These are phyloP conservation scores for Fraxinus quadrangulata DNA, from an alignment of 257 asterid genomes.

Conservation along the genomic window DNA sequence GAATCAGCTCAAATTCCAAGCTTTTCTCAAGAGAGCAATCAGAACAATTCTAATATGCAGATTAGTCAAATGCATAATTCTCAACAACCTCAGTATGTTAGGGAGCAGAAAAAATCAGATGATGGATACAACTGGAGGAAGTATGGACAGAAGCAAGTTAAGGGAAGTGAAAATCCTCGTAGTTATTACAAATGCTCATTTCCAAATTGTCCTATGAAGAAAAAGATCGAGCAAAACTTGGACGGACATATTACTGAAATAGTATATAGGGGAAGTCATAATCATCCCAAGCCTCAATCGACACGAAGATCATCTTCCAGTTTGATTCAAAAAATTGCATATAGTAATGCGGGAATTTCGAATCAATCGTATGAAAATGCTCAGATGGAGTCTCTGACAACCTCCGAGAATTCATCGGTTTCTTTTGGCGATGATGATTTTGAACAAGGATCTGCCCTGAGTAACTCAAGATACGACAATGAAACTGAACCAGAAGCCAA, in stretches of 20 bases:
- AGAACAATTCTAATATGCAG: conserved; percentile 14
- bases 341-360: conserved; percentile 28
- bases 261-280: conserved; percentile 56
- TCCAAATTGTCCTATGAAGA: conserved; percentile 52
- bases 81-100: conserved; percentile 40
- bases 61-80: conserved; percentile 11
- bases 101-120: conserved; percentile 46
- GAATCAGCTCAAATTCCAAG: conserved; percentile 25
- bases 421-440: conserved; percentile 50
- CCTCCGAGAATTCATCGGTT: conserved; percentile 46
- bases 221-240: conserved; percentile 50
- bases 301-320: conserved; percentile 44
- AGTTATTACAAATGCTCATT: conserved; percentile 53
- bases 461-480: conserved; percentile 43
- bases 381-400: conserved; percentile 24
- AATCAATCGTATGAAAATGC: conserved; percentile 29
- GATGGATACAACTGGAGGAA: conserved; percentile 60
- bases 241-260: conserved; percentile 60
- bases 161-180: conserved; percentile 52
- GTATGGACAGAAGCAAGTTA: conserved; percentile 51
- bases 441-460: conserved; percentile 39
- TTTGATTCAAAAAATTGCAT: conserved; percentile 31
- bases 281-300: conserved; percentile 58
- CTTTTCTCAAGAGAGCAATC: conserved; percentile 24
- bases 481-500: conserved; percentile 53